Evolutionary conservation across 1,284 basidiomycete species (phyloP).

Genomic region (Pyrrhoderma noxium): DNA sequence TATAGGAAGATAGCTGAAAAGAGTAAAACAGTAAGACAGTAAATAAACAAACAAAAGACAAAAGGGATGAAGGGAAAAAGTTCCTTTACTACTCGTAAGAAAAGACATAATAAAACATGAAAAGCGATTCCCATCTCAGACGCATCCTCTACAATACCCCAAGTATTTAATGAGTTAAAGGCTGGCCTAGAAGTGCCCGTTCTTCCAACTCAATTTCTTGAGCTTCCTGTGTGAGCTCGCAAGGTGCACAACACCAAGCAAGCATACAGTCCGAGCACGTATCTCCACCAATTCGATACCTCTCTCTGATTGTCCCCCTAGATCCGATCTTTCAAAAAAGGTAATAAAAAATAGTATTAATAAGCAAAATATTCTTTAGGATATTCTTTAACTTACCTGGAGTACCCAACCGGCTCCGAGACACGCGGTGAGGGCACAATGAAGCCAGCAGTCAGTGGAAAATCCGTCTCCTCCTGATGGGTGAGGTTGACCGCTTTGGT

Average conservation of each 20-base stretch:
- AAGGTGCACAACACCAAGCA: constrained; percentile 39
- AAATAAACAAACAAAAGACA: too few relatives aligned
- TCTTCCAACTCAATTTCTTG: constrained; percentile 45
- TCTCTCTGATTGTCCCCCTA: constrained; percentile 33
- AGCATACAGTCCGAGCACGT: constrained; percentile 34
- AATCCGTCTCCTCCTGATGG: constrained; percentile 19
- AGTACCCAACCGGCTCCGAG: constrained; percentile 34
- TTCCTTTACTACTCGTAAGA: too few relatives aligned
- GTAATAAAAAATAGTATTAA: background rate
- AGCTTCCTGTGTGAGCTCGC: constrained; percentile 41
- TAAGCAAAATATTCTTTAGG: background rate
- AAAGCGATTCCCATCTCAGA: too few relatives aligned
- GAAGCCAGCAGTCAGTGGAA: constrained; percentile 20
- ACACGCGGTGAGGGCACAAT: constrained; percentile 24
- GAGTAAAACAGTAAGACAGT: too few relatives aligned
- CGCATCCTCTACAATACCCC: too few relatives aligned
- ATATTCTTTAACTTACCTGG: constrained; percentile 28
- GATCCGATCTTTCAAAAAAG: constrained; percentile 30
- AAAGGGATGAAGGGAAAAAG: too few relatives aligned
- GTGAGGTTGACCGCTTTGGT: constrained; percentile 20
- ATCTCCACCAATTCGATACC: constrained; percentile 40
- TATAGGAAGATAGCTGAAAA: too few relatives aligned
- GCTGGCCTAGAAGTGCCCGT: constrained; percentile 16
- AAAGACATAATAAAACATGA: too few relatives aligned
- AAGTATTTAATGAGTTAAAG: too few relatives aligned